These are phyloP conservation scores for Podospora appendiculata DNA, from an alignment of 495 filamentous ascomycete species.

Conservation along the genomic window DNA sequence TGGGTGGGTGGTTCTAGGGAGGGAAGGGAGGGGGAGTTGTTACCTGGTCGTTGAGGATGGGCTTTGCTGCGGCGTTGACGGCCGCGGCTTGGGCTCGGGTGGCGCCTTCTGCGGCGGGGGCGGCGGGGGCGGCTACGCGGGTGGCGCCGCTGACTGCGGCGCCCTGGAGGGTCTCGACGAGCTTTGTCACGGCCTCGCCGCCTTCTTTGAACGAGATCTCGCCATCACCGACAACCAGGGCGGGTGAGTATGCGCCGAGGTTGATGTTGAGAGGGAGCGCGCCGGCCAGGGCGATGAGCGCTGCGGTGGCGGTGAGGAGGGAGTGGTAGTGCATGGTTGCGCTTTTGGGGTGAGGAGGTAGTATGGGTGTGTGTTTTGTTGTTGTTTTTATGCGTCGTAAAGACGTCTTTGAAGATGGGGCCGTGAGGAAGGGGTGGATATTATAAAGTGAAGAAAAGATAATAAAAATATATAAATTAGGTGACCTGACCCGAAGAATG, in stretches of 20 bases:
- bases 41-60: conserved; percentile 1
- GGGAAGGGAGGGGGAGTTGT: background rate
- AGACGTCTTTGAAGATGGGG: background rate
- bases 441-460: background rate
- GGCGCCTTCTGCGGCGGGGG: background rate
- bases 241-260: conserved; percentile 50
- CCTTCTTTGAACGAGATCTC: conserved; percentile 42
- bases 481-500: background rate
- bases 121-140: background rate
- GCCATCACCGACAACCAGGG: conserved; percentile 52
- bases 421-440: background rate
- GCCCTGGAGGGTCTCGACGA: conserved; percentile 10
- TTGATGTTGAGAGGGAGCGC: conserved; percentile 48
- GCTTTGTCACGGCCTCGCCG: conserved; percentile 20
- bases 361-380: background rate
- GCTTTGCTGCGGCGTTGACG: background rate
- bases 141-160: conserved; percentile 3
- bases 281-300: conserved; percentile 6
- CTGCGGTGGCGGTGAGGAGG: conserved; percentile 6
- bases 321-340: conserved; percentile 13
- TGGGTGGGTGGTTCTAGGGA: background rate
- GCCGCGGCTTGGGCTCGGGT: background rate
- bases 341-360: background rate
- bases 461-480: background rate
- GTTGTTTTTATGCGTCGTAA: background rate